A percentile compares a stretch with the other conserved stretches of the same genome.
Conservation (phyloP, 352 stramenopile genomes). For the Globisporangium orthogonon region DNA sequence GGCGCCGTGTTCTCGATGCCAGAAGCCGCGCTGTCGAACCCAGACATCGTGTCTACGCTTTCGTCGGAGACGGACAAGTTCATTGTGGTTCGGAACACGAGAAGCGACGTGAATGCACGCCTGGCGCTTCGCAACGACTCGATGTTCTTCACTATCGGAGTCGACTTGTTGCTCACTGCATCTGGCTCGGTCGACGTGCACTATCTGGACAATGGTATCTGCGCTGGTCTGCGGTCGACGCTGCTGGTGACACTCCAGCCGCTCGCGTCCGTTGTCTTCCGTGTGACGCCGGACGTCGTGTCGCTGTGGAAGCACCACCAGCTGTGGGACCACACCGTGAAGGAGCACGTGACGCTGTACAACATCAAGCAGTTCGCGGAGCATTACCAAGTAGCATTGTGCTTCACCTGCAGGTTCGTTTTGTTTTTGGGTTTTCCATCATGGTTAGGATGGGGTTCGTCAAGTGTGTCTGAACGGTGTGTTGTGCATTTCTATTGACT, state of each 20-base stretch:
- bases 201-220: conserved; percentile 62
- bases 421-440: neutral
- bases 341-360: conserved; percentile 85
- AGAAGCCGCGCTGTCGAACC: conserved; percentile 47
- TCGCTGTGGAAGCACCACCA: conserved; percentile 73
- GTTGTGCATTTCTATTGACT: neutral
- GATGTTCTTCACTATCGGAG: conserved; percentile 75
- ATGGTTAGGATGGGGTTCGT: neutral
- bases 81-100: conserved; percentile 73
- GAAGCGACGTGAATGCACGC: conserved; percentile 51
- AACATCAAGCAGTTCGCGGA: conserved; percentile 89
- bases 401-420: conserved; percentile 79
- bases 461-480: neutral
- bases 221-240: conserved; percentile 54
- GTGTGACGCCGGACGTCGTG: conserved; percentile 59
- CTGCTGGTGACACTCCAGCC: conserved; percentile 68
- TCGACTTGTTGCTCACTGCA: conserved; percentile 38
- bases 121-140: conserved; percentile 79
- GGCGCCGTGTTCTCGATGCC: conserved; percentile 77
- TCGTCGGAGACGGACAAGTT: conserved; percentile 52
- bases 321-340: conserved; percentile 84
- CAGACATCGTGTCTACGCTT: conserved; percentile 20
- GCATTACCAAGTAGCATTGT: conserved; percentile 83
- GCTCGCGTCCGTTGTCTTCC: conserved; percentile 46
- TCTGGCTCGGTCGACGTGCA: conserved; percentile 42